These are phyloP conservation scores for Scolecobasidium constrictum DNA, from an alignment of 2,329 filamentous ascomycete genomes.

Conservation along the genomic window DNA sequence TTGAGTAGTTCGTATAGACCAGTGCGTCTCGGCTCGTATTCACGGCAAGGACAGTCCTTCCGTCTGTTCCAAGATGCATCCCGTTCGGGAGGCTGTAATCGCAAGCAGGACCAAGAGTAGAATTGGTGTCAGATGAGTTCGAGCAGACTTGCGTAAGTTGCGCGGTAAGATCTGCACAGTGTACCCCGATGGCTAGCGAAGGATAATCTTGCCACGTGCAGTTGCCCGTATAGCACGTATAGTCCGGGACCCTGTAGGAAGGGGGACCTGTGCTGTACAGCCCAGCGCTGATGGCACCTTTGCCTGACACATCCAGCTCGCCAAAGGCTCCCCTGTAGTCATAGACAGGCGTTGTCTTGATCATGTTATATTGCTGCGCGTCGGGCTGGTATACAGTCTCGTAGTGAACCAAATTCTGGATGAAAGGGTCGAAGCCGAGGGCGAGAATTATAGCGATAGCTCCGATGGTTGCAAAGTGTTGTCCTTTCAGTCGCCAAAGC, in stretches of 20 bases:
- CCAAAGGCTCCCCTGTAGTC: neutral
- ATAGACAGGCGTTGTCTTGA: neutral
- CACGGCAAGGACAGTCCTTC: neutral
- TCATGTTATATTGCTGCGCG: neutral
- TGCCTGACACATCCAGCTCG: neutral
- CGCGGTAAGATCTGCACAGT: constrained; percentile 3
- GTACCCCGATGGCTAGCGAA: neutral
- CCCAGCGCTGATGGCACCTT: neutral
- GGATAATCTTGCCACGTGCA: neutral
- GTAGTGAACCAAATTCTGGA: constrained; percentile 10
- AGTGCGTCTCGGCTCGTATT: neutral
- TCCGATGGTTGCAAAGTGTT: neutral
- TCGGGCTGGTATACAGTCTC: no score
- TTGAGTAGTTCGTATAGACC: constrained; percentile 1
- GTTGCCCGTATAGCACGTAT: neutral
- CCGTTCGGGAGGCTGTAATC: constrained; percentile 1
- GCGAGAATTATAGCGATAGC: constrained; percentile 9
- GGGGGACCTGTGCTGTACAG: neutral
- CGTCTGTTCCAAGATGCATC: neutral
- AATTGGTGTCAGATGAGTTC: neutral
- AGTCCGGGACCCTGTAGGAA: neutral
- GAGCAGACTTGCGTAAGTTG: neutral
- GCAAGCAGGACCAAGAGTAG: neutral
- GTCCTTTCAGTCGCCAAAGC: constrained; percentile 2
- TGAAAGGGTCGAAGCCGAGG: constrained; percentile 10